Conservation (phyloP, 1,284 basidiomycete species). For the Blastosporella zonata region DNA sequence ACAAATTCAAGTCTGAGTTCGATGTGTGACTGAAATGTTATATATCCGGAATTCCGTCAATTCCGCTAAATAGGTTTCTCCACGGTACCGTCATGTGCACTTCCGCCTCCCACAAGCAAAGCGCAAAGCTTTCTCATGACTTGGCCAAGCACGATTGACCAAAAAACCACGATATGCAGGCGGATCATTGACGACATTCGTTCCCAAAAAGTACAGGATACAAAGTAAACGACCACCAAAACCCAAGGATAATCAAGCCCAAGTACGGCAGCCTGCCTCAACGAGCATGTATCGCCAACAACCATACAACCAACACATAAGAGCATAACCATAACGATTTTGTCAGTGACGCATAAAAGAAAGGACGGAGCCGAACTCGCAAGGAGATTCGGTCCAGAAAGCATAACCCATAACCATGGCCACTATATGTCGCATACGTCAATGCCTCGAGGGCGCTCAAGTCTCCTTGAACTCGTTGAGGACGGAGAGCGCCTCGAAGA, state of each 20-base stretch:
- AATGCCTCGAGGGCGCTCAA: neutral
- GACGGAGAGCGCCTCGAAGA: conserved; percentile 82
- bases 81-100: conserved; percentile 6
- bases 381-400: conserved; percentile 23
- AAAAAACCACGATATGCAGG: neutral
- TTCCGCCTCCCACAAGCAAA: neutral
- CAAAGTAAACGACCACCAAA: conserved; percentile 47
- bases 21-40: neutral
- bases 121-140: too few relatives aligned
- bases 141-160: too few relatives aligned
- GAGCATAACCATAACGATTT: conserved; percentile 17
- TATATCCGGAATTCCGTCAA: too few relatives aligned
- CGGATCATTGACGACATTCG: conserved; percentile 15
- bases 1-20: conserved; percentile 8
- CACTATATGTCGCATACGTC: conserved; percentile 23
- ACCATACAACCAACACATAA: conserved; percentile 5
- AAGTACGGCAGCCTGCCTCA: conserved; percentile 19
- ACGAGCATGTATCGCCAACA: conserved; percentile 12
- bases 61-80: conserved; percentile 4
- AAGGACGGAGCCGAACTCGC: conserved; percentile 32
- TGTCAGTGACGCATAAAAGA: conserved; percentile 30
- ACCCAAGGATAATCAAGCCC: too few relatives aligned
- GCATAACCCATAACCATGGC: conserved; percentile 11
- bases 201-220: conserved; percentile 16
- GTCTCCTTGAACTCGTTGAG: conserved; percentile 72